Percentiles rank a stretch among this genome's conserved stretches.
phyloP scores from a whole-genome alignment of 2,329 filamentous ascomycete species.

The Aspergillus sergii region DNA sequence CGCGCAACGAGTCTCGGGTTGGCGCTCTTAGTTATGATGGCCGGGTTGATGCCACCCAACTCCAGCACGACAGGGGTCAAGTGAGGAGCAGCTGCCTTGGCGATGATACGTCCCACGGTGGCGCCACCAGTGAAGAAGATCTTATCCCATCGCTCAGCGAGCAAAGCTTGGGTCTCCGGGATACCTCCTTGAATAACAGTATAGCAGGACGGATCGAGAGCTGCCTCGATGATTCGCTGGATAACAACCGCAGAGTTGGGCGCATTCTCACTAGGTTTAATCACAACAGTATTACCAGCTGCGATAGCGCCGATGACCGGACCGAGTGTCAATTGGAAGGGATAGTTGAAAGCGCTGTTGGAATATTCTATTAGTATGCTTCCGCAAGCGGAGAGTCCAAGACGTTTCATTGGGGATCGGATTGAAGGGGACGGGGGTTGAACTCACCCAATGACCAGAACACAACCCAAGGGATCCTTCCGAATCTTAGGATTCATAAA shows the following conservation, averaged over 20 bases:
- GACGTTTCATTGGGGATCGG: background rate
- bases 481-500: slow-evolving; percentile 73
- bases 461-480: slow-evolving; percentile 83
- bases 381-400: background rate
- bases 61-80: slow-evolving; percentile 88
- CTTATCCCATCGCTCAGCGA: slow-evolving; percentile 94
- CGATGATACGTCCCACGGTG: slow-evolving; percentile 79
- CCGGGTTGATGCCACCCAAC: slow-evolving; percentile 88
- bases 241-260: slow-evolving; percentile 76
- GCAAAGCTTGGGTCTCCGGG: slow-evolving; percentile 75
- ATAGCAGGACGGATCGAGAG: slow-evolving; percentile 77
- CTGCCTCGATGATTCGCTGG: slow-evolving; percentile 73
- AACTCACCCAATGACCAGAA: slow-evolving; percentile 76
- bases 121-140: slow-evolving; percentile 92
- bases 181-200: slow-evolving; percentile 78
- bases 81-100: slow-evolving; percentile 84
- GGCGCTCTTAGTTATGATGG: slow-evolving; percentile 83
- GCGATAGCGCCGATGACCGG: slow-evolving; percentile 88
- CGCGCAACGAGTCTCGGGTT: slow-evolving; percentile 79
- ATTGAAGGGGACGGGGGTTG: background rate
- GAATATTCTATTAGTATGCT: slow-evolving; percentile 8
- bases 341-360: slow-evolving; percentile 83
- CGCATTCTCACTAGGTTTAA: slow-evolving; percentile 88
- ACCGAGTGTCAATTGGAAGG: slow-evolving; percentile 75
- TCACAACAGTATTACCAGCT: slow-evolving; percentile 82